A percentile compares a stretch with the other conserved stretches of the same genome.
These are phyloP conservation scores for Elymus sibiricus DNA, from an alignment of 176 grass and related monocot species.

Conservation along the genomic window DNA sequence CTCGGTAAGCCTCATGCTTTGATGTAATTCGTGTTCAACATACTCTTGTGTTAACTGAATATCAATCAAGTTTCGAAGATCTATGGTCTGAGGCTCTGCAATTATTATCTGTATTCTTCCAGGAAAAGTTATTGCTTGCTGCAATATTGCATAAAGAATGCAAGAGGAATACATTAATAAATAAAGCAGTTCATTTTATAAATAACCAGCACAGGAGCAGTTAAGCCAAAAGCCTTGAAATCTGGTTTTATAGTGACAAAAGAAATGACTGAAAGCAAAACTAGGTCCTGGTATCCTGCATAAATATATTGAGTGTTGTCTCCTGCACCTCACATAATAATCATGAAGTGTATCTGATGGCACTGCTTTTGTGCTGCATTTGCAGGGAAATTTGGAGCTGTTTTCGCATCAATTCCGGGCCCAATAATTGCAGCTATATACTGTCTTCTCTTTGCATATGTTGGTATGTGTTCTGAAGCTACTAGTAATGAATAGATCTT, in stretches of 20 bases:
- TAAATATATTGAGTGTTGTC: background rate
- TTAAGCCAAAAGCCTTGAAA: background rate
- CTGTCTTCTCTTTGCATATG: slow-evolving; percentile 48
- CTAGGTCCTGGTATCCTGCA: background rate
- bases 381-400: slow-evolving; percentile 54
- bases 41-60: background rate
- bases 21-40: background rate
- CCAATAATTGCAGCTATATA: slow-evolving; percentile 46
- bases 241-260: background rate
- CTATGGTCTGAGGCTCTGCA: background rate
- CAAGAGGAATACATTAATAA: background rate
- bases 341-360: background rate
- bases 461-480: slow-evolving; percentile 30
- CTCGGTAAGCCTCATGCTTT: slow-evolving; percentile 52
- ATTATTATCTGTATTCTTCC: background rate
- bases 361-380: background rate
- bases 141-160: background rate
- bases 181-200: background rate
- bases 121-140: background rate
- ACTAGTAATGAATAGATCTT: background rate
- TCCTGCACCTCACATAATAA: background rate
- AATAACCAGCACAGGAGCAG: background rate
- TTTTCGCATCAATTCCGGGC: slow-evolving; percentile 50
- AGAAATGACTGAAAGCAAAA: background rate
- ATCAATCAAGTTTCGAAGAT: background rate